These are phyloP conservation scores for Tolypocladium nubicola DNA, from an alignment of 2,329 filamentous ascomycete genomes.

Conservation along the genomic window DNA sequence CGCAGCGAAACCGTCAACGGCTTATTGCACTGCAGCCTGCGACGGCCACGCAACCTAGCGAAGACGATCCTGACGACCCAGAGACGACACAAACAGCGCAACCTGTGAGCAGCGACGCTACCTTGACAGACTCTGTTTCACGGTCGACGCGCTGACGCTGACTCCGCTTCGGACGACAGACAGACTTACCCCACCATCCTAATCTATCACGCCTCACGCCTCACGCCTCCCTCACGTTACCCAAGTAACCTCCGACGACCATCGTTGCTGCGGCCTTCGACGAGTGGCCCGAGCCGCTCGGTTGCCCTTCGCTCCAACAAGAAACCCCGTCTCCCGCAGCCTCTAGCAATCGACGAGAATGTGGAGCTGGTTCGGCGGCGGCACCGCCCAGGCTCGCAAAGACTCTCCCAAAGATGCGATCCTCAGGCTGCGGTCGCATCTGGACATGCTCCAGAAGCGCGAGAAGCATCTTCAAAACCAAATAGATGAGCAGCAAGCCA, in stretches of 20 bases:
- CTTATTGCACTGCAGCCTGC: slow-evolving; percentile 2
- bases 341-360: slow-evolving; percentile 26
- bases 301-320: neutral
- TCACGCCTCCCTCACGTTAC: neutral
- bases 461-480: slow-evolving; percentile 84
- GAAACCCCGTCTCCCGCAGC: neutral
- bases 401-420: slow-evolving; percentile 97
- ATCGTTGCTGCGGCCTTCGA: neutral
- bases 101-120: neutral
- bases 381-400: slow-evolving; percentile 63
- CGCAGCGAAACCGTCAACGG: neutral
- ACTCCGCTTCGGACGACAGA: neutral
- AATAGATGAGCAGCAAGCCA: slow-evolving; percentile 83
- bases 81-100: neutral
- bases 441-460: slow-evolving; percentile 96
- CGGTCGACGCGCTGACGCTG: neutral
- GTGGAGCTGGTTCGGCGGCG: slow-evolving; percentile 90
- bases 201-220: neutral
- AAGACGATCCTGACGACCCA: neutral
- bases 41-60: neutral
- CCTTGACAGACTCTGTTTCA: neutral
- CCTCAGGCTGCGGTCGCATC: slow-evolving; percentile 71
- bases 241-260: neutral
- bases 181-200: neutral
- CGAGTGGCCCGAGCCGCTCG: neutral